Evolutionary conservation across 2,329 filamentous ascomycete species (phyloP).

Genomic region (Metarhizium guizhouense): DNA sequence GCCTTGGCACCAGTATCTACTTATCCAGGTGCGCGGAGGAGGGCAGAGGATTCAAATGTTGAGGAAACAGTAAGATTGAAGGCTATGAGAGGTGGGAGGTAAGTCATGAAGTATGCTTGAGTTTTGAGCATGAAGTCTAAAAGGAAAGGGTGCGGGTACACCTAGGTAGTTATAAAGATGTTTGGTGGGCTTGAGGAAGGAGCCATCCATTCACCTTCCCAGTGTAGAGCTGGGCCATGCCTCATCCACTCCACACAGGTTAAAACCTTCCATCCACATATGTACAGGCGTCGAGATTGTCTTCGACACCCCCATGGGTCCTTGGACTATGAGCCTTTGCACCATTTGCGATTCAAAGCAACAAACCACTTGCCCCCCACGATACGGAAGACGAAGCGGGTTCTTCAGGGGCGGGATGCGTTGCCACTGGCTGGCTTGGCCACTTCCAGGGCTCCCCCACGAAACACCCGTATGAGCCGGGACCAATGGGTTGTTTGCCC

Average conservation of each 20-base stretch:
- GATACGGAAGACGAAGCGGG: not conserved
- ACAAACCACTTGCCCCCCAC: slow-evolving; percentile 4
- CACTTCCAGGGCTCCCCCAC: not conserved
- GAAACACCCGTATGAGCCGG: not conserved
- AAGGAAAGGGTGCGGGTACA: too few species aligned
- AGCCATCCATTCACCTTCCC: not conserved
- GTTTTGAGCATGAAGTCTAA: too few species aligned
- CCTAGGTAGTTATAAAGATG: too few species aligned
- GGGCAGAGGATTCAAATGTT: too few species aligned
- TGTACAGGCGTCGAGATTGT: not conserved
- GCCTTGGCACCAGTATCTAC: not conserved
- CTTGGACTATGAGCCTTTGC: not conserved
- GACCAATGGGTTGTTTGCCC: slow-evolving; percentile 2
- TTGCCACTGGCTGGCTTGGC: not conserved
- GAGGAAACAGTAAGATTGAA: too few species aligned
- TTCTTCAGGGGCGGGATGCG: not conserved
- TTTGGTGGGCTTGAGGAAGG: not conserved
- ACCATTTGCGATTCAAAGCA: not conserved
- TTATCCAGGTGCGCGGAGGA: too few species aligned
- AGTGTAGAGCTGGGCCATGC: not conserved
- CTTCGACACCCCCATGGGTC: not conserved
- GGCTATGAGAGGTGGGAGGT: too few species aligned
- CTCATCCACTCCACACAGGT: not conserved
- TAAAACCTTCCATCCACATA: not conserved
- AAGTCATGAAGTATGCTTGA: too few species aligned